Evolutionary conservation across 2,329 filamentous ascomycete genomes (phyloP).

Genomic region (Microsporum canis): DNA sequence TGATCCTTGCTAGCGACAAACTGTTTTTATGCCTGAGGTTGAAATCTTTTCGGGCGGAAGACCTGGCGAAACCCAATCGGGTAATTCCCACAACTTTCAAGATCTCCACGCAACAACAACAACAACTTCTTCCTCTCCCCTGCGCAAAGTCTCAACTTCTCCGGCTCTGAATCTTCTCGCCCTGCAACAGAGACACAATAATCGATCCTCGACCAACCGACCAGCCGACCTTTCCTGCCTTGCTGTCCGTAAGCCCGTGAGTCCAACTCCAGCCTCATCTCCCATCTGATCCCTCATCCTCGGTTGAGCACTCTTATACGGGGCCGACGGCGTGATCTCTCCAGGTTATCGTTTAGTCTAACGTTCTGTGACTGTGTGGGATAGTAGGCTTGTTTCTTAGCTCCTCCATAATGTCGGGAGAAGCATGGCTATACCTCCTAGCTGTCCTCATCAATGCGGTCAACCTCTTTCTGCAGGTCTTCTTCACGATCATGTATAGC

Average conservation of each 20-base stretch:
- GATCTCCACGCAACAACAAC: slow-evolving; percentile 4
- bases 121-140: not conserved
- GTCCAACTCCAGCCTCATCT: not conserved
- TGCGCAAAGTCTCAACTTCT: not conserved
- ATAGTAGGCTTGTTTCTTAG: not conserved
- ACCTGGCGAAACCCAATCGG: not conserved
- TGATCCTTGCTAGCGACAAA: not conserved
- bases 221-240: not conserved
- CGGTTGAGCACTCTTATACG: not conserved
- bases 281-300: not conserved
- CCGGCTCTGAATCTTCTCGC: not conserved
- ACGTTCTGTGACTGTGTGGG: not conserved
- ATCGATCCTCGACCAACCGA: not conserved
- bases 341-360: not conserved
- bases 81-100: not conserved
- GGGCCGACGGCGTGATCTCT: not conserved
- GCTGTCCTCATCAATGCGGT: slow-evolving; percentile 98
- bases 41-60: not conserved
- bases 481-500: slow-evolving; percentile 99
- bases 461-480: slow-evolving; percentile 98
- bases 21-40: too few species aligned
- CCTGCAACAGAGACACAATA: not conserved
- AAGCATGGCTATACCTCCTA: slow-evolving; percentile 96
- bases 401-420: slow-evolving; percentile 67
- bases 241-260: not conserved